Base-by-base conservation (phyloP, 2,329 filamentous ascomycete species). In the Claviceps sorghi region DNA sequence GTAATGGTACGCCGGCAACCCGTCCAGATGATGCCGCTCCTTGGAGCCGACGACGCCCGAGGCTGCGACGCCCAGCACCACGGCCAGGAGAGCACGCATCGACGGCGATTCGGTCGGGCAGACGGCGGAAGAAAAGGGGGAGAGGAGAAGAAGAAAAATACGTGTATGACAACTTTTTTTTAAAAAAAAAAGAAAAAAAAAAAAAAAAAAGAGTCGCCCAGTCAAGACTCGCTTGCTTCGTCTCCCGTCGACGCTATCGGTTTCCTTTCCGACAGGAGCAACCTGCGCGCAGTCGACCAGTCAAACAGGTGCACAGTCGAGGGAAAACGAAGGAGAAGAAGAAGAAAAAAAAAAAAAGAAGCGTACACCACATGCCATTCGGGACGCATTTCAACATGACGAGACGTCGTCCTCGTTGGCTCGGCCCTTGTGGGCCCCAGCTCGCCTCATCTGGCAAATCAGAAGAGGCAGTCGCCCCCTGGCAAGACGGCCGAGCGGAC, bases 1-100 rank as follows among this genome's bases (percentile, higher is more conserved):
- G 62, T 83, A 84, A 60, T 79, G 77, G 62, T 83, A 83, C 30
- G 79, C 80, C 0, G 80, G 79, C 45, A 82, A 67, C 29, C 67
- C 63, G 54, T 72, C 68, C 26, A 55, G 42, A 32, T 55, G 48
- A 10, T 46, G 43, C 26, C n/a, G 6, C 13, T 56, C 40, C 43
- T 36, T 54, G 73, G 71, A 43, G 61, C 62, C 59, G 7, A 65
- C 67, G 7, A 56, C 59, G 21, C 59, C 62, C 30, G 26, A 17
- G 45, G 36, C 45, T 1, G 48, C 47, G 17, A 50, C 19, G 47
- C 42, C 38, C 19, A 53, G 51, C 36, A 51, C 42, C 26, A 43
- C 48, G 5, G 43, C 29, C 29, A 17, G 36, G n/a, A 54, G 30
- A 42, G 38, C 53, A 29, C 45, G 50, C 53, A 54, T 52, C 11